Conservation (phyloP, 1,139 yeast species). For the Suhomyces bolitotheri region DNA sequence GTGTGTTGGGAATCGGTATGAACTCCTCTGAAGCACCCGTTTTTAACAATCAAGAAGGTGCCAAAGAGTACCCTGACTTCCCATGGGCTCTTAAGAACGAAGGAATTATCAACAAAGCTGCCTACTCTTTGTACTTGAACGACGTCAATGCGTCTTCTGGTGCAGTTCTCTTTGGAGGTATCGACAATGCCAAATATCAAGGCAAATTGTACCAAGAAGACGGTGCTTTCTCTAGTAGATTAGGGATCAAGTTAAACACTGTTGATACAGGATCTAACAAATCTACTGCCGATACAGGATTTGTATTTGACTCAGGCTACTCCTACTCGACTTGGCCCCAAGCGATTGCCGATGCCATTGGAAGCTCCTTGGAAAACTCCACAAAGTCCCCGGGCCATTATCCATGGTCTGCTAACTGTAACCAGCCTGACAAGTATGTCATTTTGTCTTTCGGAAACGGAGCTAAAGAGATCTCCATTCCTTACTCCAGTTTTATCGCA, state of each 20-base stretch:
- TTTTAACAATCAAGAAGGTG: neutral
- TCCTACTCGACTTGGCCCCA: slow-evolving; percentile 7
- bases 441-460: slow-evolving; percentile 5
- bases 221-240: slow-evolving; percentile 3
- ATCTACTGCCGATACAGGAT: neutral
- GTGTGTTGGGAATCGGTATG: slow-evolving; percentile 21
- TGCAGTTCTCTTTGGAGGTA: slow-evolving; percentile 22
- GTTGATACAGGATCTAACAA: neutral
- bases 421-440: slow-evolving; percentile 5
- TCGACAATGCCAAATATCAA: slow-evolving; percentile 21
- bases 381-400: neutral
- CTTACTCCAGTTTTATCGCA: slow-evolving; percentile 7
- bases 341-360: slow-evolving; percentile 6
- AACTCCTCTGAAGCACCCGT: slow-evolving; percentile 2
- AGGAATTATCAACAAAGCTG: slow-evolving; percentile 21
- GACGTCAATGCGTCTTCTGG: slow-evolving; percentile 15
- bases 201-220: slow-evolving; percentile 20
- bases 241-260: slow-evolving; percentile 3
- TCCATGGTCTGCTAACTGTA: slow-evolving; percentile 1
- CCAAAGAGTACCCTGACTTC: slow-evolving; percentile 20
- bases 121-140: slow-evolving; percentile 26
- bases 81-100: slow-evolving; percentile 23
- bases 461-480: slow-evolving; percentile 2
- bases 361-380: slow-evolving; percentile 2
- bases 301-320: slow-evolving; percentile 10